Conservation (phyloP, 2,329 filamentous ascomycete species). For the Lecanicillium sp. region DNA sequence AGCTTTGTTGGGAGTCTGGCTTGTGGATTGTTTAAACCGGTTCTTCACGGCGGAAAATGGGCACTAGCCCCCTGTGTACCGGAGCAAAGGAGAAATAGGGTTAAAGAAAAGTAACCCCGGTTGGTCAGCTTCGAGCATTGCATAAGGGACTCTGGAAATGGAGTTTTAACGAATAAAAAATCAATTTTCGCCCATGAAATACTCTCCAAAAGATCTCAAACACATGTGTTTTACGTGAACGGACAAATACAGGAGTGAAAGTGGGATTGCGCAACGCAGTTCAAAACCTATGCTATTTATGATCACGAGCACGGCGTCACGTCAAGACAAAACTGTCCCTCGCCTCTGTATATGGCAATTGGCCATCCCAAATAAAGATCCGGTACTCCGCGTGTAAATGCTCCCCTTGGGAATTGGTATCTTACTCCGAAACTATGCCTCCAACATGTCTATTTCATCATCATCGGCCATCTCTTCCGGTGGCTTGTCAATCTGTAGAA, state of each 20-base stretch:
- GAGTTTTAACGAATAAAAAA: slow-evolving; percentile 33
- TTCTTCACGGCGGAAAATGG: slow-evolving; percentile 13
- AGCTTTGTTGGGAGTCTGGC: slow-evolving; percentile 19
- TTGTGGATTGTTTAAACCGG: slow-evolving; percentile 22
- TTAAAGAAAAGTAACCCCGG: slow-evolving; percentile 18
- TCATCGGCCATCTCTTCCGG: slow-evolving; percentile 30
- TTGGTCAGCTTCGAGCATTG: slow-evolving; percentile 33
- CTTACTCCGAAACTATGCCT: slow-evolving; percentile 16
- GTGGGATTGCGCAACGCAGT: too few species aligned
- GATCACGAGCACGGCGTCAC: too few species aligned
- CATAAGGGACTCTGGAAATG: slow-evolving; percentile 31
- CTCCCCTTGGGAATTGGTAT: neutral
- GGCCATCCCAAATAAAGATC: neutral
- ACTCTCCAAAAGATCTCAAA: too few species aligned
- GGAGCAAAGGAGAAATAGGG: slow-evolving; percentile 2
- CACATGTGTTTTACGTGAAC: too few species aligned
- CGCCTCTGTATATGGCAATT: neutral
- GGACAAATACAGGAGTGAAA: too few species aligned
- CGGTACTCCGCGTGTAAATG: neutral
- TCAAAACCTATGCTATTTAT: too few species aligned
- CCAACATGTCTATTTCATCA: slow-evolving; percentile 46
- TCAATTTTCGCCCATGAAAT: slow-evolving; percentile 24
- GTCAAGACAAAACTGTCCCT: too few species aligned
- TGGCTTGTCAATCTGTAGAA: slow-evolving; percentile 37
- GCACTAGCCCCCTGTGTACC: slow-evolving; percentile 8